Percentiles rank a stretch among this genome's conserved stretches.
phyloP scores from a whole-genome alignment of 2,329 filamentous ascomycete species.

The Colletotrichum orchidophilum region DNA sequence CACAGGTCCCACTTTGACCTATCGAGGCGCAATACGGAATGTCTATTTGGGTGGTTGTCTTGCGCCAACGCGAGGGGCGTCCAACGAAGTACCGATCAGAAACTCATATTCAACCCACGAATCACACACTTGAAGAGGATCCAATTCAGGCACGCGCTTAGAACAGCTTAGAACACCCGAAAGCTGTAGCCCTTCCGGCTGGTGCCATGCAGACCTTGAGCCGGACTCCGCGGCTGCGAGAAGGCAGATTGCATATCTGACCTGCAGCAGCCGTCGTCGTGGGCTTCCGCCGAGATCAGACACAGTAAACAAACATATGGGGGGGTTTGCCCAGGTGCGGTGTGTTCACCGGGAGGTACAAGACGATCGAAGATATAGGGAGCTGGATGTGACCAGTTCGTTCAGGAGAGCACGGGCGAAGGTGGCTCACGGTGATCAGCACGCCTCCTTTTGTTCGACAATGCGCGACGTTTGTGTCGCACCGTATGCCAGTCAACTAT shows the following conservation, averaged over 20 bases:
- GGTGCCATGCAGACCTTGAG: not conserved
- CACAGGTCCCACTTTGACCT: not conserved
- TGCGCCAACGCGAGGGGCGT: not conserved
- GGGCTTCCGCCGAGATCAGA: slow-evolving; percentile 21
- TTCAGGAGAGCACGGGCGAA: slow-evolving; percentile 1
- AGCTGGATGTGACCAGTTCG: not conserved
- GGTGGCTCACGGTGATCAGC: slow-evolving; percentile 2
- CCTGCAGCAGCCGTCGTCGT: not conserved
- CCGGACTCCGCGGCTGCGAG: slow-evolving; percentile 1
- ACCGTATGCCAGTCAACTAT: slow-evolving; percentile 35
- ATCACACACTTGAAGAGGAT: not conserved
- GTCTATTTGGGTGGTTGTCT: not conserved
- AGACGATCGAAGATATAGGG: slow-evolving; percentile 1
- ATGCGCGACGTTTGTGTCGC: slow-evolving; percentile 40
- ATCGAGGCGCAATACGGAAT: not conserved
- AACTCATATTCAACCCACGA: not conserved
- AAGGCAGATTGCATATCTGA: slow-evolving; percentile 23
- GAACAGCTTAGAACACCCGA: not conserved
- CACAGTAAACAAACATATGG: slow-evolving; percentile 29
- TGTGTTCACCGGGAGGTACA: slow-evolving; percentile 5
- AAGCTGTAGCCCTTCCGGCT: not conserved
- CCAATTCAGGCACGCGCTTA: not conserved
- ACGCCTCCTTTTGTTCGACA: slow-evolving; percentile 33
- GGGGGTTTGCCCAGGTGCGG: slow-evolving; percentile 8
- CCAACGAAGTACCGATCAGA: not conserved